These are phyloP conservation scores for Phylloporus sp. DNA, from an alignment of 768 basidiomycete genomes.

Conservation along the genomic window DNA sequence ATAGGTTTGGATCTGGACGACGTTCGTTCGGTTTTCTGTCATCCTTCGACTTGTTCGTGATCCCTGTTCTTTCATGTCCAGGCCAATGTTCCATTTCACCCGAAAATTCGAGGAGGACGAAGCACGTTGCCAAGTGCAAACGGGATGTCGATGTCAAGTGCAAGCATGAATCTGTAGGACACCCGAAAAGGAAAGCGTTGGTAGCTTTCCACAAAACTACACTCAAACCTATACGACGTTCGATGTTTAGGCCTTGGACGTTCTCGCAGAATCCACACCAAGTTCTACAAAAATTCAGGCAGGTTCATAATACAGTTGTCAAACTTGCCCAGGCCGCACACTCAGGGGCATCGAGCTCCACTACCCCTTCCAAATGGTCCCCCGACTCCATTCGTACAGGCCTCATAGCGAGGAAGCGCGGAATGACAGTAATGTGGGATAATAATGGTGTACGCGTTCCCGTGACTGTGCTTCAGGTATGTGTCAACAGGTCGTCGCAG, in stretches of 20 bases:
- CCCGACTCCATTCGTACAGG: constrained; percentile 86
- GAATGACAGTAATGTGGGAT: constrained; percentile 94
- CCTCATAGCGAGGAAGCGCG: constrained; percentile 89
- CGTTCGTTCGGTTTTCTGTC: constrained; percentile 27
- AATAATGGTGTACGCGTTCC: constrained; percentile 83
- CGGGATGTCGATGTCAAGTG: too few species aligned
- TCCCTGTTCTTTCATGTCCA: constrained; percentile 36
- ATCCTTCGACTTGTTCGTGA: constrained; percentile 21
- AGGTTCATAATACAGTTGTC: constrained; percentile 42
- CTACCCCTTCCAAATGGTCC: constrained; percentile 63
- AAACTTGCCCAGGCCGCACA: constrained; percentile 27
- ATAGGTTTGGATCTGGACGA: constrained; percentile 24
- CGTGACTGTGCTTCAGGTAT: constrained; percentile 91
- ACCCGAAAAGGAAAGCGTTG: constrained; percentile 19
- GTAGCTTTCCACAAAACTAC: not conserved
- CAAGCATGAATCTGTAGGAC: not conserved
- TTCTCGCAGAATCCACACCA: constrained; percentile 37
- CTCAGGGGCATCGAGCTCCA: constrained; percentile 16
- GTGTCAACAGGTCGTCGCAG: constrained; percentile 16
- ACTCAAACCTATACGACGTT: constrained; percentile 1
- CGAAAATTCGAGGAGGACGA: constrained; percentile 22
- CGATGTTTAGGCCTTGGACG: constrained; percentile 54
- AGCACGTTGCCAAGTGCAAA: too few species aligned
- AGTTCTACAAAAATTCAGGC: constrained; percentile 33
- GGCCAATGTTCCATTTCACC: constrained; percentile 83